Conservation (phyloP, 805 yeast genomes). For the Cyberlindnera veronae region DNA sequence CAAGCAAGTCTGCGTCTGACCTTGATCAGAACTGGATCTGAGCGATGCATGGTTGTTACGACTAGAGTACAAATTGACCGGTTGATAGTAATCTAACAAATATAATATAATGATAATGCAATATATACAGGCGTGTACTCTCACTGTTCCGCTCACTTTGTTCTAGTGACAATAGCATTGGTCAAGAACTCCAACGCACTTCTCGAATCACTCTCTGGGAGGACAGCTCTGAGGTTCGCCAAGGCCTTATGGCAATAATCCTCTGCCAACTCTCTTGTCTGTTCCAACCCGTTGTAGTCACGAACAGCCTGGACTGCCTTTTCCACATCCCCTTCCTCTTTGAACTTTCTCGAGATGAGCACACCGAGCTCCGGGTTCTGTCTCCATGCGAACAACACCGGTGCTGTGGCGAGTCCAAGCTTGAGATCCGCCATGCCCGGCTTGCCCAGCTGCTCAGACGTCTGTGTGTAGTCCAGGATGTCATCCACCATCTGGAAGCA, state of each 20-base stretch:
- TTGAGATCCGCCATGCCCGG: slow-evolving; percentile 95
- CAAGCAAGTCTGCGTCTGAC: slow-evolving; percentile 6
- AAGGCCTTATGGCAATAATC: slow-evolving; percentile 76
- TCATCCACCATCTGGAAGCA: slow-evolving; percentile 97
- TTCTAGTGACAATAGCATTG: slow-evolving; percentile 76
- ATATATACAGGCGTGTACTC: too few species aligned
- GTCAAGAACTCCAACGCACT: slow-evolving; percentile 85
- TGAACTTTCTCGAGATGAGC: slow-evolving; percentile 79
- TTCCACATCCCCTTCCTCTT: slow-evolving; percentile 78
- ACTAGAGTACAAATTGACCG: not conserved
- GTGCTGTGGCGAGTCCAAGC: slow-evolving; percentile 95
- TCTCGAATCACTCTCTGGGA: slow-evolving; percentile 89
- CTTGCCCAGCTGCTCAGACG: slow-evolving; percentile 81
- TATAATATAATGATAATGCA: too few species aligned
- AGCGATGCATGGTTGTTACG: not conserved
- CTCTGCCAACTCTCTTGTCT: slow-evolving; percentile 74
- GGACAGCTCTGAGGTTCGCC: slow-evolving; percentile 52
- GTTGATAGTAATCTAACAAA: not conserved
- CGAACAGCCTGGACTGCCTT: slow-evolving; percentile 73
- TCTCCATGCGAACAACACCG: slow-evolving; percentile 92
- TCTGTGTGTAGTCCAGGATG: slow-evolving; percentile 90
- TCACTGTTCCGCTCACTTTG: slow-evolving; percentile 53
- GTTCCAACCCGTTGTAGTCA: slow-evolving; percentile 66
- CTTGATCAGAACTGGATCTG: not conserved
- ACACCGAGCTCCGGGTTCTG: slow-evolving; percentile 81